Percentiles rank a stretch among this genome's conserved stretches.
These are phyloP conservation scores for Poa annua DNA, from an alignment of 176 grass and related monocot species.

Conservation along the genomic window DNA sequence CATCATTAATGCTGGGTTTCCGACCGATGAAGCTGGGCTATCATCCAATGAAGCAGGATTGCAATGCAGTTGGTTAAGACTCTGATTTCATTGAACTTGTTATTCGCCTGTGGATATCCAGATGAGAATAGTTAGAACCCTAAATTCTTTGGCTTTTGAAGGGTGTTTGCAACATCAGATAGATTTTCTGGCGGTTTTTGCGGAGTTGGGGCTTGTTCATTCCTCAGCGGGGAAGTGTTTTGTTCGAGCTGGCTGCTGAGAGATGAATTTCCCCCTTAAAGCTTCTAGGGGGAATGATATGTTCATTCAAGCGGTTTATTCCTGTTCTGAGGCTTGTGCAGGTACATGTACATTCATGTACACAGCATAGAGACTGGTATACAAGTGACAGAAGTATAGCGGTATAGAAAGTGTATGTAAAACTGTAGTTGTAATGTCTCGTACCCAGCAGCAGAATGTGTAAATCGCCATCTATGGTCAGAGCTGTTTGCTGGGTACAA, in stretches of 20 bases:
- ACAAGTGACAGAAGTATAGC: slow-evolving; percentile 36
- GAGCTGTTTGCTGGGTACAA: slow-evolving; percentile 41
- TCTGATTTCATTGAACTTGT: neutral
- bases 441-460: slow-evolving; percentile 42
- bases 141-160: slow-evolving; percentile 28
- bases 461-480: slow-evolving; percentile 45
- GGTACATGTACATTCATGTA: slow-evolving; percentile 57
- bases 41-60: slow-evolving; percentile 41
- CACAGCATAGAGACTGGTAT: slow-evolving; percentile 54
- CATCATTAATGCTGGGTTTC: slow-evolving; percentile 37
- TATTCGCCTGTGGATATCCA: slow-evolving; percentile 39
- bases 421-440: slow-evolving; percentile 46
- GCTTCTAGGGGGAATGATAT: slow-evolving; percentile 38
- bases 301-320: slow-evolving; percentile 25
- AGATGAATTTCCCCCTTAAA: slow-evolving; percentile 34
- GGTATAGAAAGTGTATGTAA: slow-evolving; percentile 48
- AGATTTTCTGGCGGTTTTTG: slow-evolving; percentile 21
- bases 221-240: slow-evolving; percentile 36
- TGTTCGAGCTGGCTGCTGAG: slow-evolving; percentile 15
- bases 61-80: slow-evolving; percentile 41
- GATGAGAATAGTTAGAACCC: slow-evolving; percentile 30
- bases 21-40: slow-evolving; percentile 14
- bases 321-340: slow-evolving; percentile 47
- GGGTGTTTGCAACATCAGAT: slow-evolving; percentile 31
- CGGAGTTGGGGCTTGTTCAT: slow-evolving; percentile 31